Percentiles rank a stretch among this genome's conserved stretches.
phyloP scores from a whole-genome alignment of 208 protist species.

The Spongospora subterranea region DNA sequence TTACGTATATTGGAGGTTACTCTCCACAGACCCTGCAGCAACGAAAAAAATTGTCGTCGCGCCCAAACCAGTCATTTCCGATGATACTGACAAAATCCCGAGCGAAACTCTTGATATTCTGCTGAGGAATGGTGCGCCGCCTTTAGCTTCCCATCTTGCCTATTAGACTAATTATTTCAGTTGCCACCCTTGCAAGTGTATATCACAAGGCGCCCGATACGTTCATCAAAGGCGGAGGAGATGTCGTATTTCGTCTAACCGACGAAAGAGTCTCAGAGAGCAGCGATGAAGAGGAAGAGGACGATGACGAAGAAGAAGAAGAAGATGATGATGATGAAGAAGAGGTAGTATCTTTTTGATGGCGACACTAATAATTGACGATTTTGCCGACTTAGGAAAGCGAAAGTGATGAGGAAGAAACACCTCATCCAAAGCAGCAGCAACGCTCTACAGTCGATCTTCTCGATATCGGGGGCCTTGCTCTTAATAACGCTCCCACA shows the following conservation, averaged over 20 bases:
- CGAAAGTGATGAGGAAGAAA: not conserved
- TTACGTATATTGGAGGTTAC: slow-evolving; percentile 98
- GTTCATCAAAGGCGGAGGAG: slow-evolving; percentile 79
- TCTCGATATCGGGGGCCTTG: slow-evolving; percentile 15
- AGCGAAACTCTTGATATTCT: slow-evolving; percentile 87
- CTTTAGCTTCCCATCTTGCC: not conserved
- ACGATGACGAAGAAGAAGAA: slow-evolving; percentile 20
- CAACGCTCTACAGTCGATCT: not conserved
- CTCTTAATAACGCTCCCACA: not conserved
- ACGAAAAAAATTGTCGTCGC: slow-evolving; percentile 82
- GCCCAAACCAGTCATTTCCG: slow-evolving; percentile 83
- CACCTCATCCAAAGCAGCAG: not conserved
- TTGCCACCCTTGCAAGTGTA: slow-evolving; percentile 91
- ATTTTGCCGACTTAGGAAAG: not conserved
- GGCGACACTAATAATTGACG: not conserved
- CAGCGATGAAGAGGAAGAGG: slow-evolving; percentile 52
- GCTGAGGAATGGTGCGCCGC: slow-evolving; percentile 68
- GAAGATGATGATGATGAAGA: slow-evolving; percentile 39
- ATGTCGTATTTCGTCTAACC: slow-evolving; percentile 51
- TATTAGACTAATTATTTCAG: slow-evolving; percentile 67
- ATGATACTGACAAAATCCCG: slow-evolving; percentile 88
- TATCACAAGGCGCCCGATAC: slow-evolving; percentile 90
- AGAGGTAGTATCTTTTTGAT: not conserved
- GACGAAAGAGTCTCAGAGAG: slow-evolving; percentile 26
- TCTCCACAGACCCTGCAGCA: slow-evolving; percentile 93